Evolutionary conservation across 208 protist genomes (phyloP), one percentile per base, ranked within the genome.

Genomic region (Trypanosoma melophagium): DNA sequence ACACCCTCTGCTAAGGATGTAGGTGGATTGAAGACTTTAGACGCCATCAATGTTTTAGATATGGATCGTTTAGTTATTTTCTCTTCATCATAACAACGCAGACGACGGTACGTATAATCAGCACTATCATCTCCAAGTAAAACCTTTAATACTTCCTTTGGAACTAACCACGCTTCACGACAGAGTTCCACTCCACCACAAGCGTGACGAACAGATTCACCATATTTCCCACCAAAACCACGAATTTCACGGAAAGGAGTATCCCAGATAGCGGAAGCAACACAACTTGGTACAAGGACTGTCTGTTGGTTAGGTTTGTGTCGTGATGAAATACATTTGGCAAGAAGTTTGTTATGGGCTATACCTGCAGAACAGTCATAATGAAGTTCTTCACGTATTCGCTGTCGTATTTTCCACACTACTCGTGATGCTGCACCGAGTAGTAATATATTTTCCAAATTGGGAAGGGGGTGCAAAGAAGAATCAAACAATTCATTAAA

Each of bases 251-350:
- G 40, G 56, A 90, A 69, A 35, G 65, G 71, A 16, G 84, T 53
- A 51, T 84, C 79, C 71, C 81, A 86, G 35, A 94, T 63, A 7
- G 84, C 77, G 14, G 77, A 80, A n/a, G 77, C 77, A 51, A 75
- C 70, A 56, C 83, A 70, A 62, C 88, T 74, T 17, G 84, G 83
- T 57, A 86, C 65, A 53, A 94, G 74, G 28, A 93, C 53, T 56
- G 88, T 92, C 70, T 96, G 92, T 78, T 94, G 79, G 60, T 85
- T 85, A 35, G 89, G 92, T 66, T 96, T 96, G 77, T 94, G 77
- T 55, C 69, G 74, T 47, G 87, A 83, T 58, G 81, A 87, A 65
- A 92, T 85, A 66, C 67, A 77, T 78, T 96, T 96, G 35, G 92
- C 80, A 35, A 96, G 79, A 55, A 92, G 59, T 57, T 86, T 84